Base-by-base conservation (phyloP, 2,329 filamentous ascomycete species). In the Colletotrichum chrysophilum region DNA sequence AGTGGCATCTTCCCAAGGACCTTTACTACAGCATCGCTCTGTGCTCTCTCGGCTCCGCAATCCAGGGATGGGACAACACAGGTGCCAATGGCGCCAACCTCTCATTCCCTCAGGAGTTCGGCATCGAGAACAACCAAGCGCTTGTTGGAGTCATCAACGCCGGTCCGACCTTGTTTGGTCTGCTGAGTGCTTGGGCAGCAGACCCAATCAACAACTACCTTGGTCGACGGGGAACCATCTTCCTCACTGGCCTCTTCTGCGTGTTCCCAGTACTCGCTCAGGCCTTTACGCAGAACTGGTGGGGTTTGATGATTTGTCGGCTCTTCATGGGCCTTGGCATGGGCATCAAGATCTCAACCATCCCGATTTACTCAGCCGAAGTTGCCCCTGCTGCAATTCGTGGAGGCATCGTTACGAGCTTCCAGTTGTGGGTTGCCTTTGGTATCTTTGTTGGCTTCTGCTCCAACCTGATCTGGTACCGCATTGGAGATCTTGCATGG, bases 361-460 rank as follows among this genome's bases (percentile, higher is more conserved):
- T 93, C 0, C 94, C 94, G 0, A 91, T 96, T 26, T 96, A 94
- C 79, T 92, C 93, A 1, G 94, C 94, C 2, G 94, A 96, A 82
- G 94, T 91, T 60, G 89, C 92, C 0, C 94, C 94, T 0, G 91
- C 93, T 4, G 82, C 87, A 6, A 92, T 95, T 68, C 89, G 94
- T 79, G 93, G 94, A 78, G 94, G 93, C n/a, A 86, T 97, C 7
- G 94, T 96, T 77, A 96, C 96, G 94, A 83, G 81, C 2, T 78
- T 93, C 92, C 77, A 96, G 94, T 94, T 89, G 67, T 94, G 92
- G 90, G 91, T 89, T 5, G 89, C 89, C 1, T 90, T 93, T 74
- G 86, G 87, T 66, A 88, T 88, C 79, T 82, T 86, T 71, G 77
- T 86, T 28, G 93, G 91, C 14, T 90, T 89, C 77, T 88, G 86